A percentile compares a stretch with the other conserved stretches of the same genome.
Conservation (phyloP, 495 filamentous ascomycete species). For the Aspergillus hancockii region DNA sequence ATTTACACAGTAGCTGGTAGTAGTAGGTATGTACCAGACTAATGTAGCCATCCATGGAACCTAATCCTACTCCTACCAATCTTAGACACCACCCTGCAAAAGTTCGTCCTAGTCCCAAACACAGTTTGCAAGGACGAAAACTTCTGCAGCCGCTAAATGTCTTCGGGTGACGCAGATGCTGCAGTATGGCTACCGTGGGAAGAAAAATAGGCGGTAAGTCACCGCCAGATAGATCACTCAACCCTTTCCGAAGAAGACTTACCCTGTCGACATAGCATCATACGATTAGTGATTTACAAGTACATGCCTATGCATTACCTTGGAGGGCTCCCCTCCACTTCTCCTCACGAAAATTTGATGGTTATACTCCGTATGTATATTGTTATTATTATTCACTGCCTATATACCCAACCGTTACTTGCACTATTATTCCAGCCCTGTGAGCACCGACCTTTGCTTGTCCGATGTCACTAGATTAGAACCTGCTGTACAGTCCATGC, state of each 20-base stretch:
- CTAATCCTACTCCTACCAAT: not conserved
- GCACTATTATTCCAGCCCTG: not conserved
- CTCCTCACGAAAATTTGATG: too few relatives aligned
- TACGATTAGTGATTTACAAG: not conserved
- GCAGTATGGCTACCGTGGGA: slow-evolving; percentile 5
- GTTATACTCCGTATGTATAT: too few relatives aligned
- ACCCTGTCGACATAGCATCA: not conserved
- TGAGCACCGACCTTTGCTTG: not conserved
- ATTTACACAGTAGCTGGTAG: not conserved
- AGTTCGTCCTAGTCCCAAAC: slow-evolving; percentile 3
- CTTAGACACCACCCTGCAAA: not conserved
- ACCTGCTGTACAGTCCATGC: too few relatives aligned
- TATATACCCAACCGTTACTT: not conserved
- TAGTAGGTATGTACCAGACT: not conserved
- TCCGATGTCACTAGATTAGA: too few relatives aligned
- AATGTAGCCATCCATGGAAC: not conserved
- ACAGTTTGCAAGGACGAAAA: slow-evolving; percentile 10
- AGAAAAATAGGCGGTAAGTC: slow-evolving; percentile 16
- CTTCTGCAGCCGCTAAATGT: slow-evolving; percentile 5
- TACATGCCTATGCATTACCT: not conserved
- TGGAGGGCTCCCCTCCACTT: too few relatives aligned
- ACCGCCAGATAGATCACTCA: slow-evolving; percentile 21
- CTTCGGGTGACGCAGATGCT: slow-evolving; percentile 12
- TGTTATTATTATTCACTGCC: not conserved
- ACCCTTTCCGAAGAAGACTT: not conserved